Percentiles rank a stretch among this genome's conserved stretches.
These are phyloP conservation scores for Mucor sp. DNA, from an alignment of 371 early-diverging fungal species.

Conservation along the genomic window DNA sequence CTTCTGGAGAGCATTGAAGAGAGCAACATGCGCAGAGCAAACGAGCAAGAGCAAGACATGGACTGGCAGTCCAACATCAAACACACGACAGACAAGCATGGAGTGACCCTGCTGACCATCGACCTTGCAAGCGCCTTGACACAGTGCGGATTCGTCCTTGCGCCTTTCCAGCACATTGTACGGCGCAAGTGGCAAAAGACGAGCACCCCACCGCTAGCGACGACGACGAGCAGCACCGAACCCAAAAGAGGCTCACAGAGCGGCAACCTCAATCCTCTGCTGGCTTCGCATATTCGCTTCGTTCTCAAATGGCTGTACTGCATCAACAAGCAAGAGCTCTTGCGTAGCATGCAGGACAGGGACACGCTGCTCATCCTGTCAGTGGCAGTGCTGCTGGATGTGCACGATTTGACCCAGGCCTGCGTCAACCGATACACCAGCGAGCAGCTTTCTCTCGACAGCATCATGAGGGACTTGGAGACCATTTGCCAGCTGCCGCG, in stretches of 20 bases:
- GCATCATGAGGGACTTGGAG: constrained; percentile 47
- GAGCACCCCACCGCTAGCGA: too few relatives aligned
- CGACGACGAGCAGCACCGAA: too few relatives aligned
- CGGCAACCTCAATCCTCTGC: constrained; percentile 19
- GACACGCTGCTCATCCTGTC: constrained; percentile 42
- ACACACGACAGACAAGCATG: background rate
- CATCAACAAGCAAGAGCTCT: constrained; percentile 19
- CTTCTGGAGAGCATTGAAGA: constrained; percentile 20
- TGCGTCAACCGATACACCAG: constrained; percentile 41
- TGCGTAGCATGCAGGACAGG: constrained; percentile 26
- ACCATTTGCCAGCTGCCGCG: constrained; percentile 48
- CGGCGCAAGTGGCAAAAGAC: constrained; percentile 46
- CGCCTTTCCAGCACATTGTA: constrained; percentile 49
- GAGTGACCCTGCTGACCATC: constrained; percentile 26
- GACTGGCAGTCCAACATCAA: background rate
- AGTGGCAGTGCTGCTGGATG: constrained; percentile 39
- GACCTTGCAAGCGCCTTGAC: constrained; percentile 35
- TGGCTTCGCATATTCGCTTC: constrained; percentile 46
- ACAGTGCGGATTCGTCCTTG: constrained; percentile 37
- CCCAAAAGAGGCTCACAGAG: background rate
- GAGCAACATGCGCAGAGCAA: background rate
- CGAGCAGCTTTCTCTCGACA: constrained; percentile 34
- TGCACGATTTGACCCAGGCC: constrained; percentile 38
- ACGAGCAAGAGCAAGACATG: background rate
- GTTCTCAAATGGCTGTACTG: constrained; percentile 45